phyloP scores from a whole-genome alignment of 495 filamentous ascomycete species.

The Xylaria sp. region DNA sequence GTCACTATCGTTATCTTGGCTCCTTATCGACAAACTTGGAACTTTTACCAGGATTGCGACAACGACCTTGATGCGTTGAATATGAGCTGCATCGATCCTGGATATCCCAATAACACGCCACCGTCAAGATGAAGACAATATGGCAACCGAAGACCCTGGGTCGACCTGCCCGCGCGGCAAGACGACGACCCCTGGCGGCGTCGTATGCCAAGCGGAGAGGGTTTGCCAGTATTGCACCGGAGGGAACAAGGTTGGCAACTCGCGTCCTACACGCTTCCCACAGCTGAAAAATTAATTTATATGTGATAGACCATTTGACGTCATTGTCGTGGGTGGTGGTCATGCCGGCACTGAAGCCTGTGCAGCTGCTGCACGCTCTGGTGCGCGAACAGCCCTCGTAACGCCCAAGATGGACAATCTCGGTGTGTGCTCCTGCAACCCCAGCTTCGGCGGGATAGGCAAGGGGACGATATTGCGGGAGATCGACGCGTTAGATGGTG shows the following conservation, averaged over 20 bases:
- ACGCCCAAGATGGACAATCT: constrained; percentile 89
- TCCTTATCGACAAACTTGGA: constrained; percentile 16
- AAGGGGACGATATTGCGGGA: constrained; percentile 97
- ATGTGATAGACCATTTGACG: constrained; percentile 75
- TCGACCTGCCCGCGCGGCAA: constrained; percentile 32
- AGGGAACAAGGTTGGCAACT: constrained; percentile 44
- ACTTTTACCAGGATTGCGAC: constrained; percentile 29
- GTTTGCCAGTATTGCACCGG: constrained; percentile 47
- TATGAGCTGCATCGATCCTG: no score
- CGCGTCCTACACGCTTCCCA: no score
- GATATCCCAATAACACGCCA: background rate
- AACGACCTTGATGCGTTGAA: background rate
- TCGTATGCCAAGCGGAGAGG: constrained; percentile 33
- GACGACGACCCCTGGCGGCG: constrained; percentile 25
- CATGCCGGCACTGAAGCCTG: constrained; percentile 96
- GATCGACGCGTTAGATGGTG: constrained; percentile 92
- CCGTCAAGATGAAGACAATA: constrained; percentile 42
- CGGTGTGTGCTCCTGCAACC: constrained; percentile 96
- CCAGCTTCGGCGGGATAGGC: constrained; percentile 97
- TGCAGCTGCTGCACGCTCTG: constrained; percentile 88
- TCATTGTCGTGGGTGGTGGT: constrained; percentile 93
- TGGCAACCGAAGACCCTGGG: constrained; percentile 45
- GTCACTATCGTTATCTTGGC: background rate
- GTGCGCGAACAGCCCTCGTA: constrained; percentile 87
- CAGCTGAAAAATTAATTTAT: background rate